Percentiles rank a stretch among this genome's conserved stretches.
These are phyloP conservation scores for Diaporthe vexans DNA, from an alignment of 2,329 filamentous ascomycete species.

Conservation along the genomic window DNA sequence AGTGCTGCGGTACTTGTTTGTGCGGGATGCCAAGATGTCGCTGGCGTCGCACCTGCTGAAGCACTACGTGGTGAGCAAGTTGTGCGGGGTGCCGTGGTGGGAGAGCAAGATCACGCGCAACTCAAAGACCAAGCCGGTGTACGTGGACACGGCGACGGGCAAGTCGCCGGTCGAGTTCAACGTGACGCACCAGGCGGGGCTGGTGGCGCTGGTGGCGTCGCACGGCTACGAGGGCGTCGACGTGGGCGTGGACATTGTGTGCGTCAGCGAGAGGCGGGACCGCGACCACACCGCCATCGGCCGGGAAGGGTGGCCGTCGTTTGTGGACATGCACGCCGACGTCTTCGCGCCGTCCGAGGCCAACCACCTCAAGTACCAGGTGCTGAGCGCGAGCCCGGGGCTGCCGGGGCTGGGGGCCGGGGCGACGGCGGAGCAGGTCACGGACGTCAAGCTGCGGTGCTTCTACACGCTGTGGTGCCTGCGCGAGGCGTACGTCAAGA, in stretches of 20 bases:
- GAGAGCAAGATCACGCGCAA: conserved; percentile 70
- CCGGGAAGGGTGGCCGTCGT: conserved; percentile 73
- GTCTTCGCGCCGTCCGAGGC: conserved; percentile 76
- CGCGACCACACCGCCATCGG: conserved; percentile 71
- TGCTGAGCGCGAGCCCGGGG: conserved; percentile 47
- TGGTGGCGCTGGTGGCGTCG: conserved; percentile 72
- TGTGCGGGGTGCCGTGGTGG: conserved; percentile 72
- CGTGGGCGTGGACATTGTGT: conserved; percentile 83
- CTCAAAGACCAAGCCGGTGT: conserved; percentile 67
- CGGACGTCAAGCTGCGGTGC: conserved; percentile 73
- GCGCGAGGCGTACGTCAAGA: conserved; percentile 86
- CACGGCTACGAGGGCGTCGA: conserved; percentile 55
- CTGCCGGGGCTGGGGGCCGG: conserved; percentile 43
- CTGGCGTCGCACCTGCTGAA: conserved; percentile 82
- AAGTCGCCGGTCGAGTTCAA: conserved; percentile 75
- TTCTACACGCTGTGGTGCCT: conserved; percentile 87
- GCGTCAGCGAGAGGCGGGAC: conserved; percentile 76
- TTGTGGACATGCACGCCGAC: conserved; percentile 79
- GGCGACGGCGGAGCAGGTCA: conserved; percentile 54
- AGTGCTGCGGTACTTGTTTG: conserved; percentile 74
- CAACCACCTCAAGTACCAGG: conserved; percentile 68
- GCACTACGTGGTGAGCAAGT: conserved; percentile 74
- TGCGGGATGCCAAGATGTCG: conserved; percentile 81
- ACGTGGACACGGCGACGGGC: conserved; percentile 61
- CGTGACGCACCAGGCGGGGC: conserved; percentile 82